phyloP scores from a whole-genome alignment of 129 eudicot species.

The Pulicaria dysenterica region DNA sequence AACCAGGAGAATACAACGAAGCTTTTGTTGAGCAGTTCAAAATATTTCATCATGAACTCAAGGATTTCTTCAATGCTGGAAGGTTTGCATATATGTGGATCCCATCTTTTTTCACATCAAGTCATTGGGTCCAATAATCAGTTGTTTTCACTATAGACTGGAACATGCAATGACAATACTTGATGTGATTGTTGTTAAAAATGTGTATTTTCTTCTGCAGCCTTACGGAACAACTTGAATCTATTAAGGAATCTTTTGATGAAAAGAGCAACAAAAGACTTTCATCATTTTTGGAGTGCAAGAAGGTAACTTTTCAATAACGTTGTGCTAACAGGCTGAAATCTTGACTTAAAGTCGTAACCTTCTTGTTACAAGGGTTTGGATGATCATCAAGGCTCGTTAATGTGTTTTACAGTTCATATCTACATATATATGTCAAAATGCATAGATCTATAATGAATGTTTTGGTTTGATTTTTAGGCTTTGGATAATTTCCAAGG shows the following conservation, averaged over 20 bases:
- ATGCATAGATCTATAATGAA: slow-evolving; percentile 14
- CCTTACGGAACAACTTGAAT: slow-evolving; percentile 90
- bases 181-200: neutral
- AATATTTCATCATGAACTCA: slow-evolving; percentile 88
- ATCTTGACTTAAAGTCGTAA: neutral
- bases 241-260: slow-evolving; percentile 79
- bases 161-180: neutral
- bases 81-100: slow-evolving; percentile 46
- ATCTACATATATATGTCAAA: slow-evolving; percentile 8
- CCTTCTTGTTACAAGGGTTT: neutral
- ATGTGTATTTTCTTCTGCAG: slow-evolving; percentile 48
- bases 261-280: slow-evolving; percentile 54
- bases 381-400: neutral
- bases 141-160: neutral
- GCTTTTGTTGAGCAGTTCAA: slow-evolving; percentile 90
- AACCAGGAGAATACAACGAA: slow-evolving; percentile 77
- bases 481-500: slow-evolving; percentile 64
- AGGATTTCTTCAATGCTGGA: slow-evolving; percentile 99
- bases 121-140: neutral
- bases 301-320: slow-evolving; percentile 48
- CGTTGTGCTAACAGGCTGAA: neutral
- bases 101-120: neutral
- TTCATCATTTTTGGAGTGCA: slow-evolving; percentile 70
- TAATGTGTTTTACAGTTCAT: slow-evolving; percentile 7
- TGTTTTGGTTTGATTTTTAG: slow-evolving; percentile 39